A percentile compares a stretch with the other conserved stretches of the same genome.
phyloP scores from a whole-genome alignment of 352 stramenopile genomes.

The Aphanomyces cochlioides region DNA sequence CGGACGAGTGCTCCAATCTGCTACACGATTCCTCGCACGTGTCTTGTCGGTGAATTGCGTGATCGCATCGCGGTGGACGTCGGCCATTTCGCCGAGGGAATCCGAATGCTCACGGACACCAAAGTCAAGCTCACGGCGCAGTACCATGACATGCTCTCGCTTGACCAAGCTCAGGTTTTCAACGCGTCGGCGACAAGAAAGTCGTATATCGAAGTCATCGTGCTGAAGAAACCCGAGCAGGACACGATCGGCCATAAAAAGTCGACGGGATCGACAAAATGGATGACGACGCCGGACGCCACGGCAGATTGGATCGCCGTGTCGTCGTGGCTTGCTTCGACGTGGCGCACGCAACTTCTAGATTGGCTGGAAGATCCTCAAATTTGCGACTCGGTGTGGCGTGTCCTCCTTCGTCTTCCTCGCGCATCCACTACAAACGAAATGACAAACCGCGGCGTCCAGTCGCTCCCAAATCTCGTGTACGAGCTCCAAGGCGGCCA shows the following conservation, averaged over 20 bases:
- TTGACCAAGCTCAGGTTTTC: conserved; percentile 64
- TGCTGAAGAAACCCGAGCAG: conserved; percentile 39
- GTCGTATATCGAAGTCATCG: conserved; percentile 38
- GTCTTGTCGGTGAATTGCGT: conserved; percentile 56
- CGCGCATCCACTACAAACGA: not conserved
- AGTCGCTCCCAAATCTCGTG: not conserved
- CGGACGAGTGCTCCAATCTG: conserved; percentile 53
- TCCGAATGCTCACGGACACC: conserved; percentile 65
- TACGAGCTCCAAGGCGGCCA: not conserved
- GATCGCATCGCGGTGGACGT: conserved; percentile 64
- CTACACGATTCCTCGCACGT: conserved; percentile 56
- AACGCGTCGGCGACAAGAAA: conserved; percentile 35
- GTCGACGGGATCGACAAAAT: not conserved
- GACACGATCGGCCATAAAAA: conserved; percentile 39
- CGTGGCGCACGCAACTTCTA: not conserved
- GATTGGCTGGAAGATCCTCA: not conserved
- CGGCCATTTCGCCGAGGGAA: conserved; percentile 52
- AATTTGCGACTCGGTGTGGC: conserved; percentile 11
- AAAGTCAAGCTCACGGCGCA: conserved; percentile 68
- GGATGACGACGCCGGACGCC: conserved; percentile 8
- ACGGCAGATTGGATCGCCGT: conserved; percentile 18
- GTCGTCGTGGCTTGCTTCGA: not conserved
- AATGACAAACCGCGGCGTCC: not conserved
- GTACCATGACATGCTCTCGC: conserved; percentile 60
- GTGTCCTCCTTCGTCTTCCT: conserved; percentile 3